Conservation (phyloP, 192 early-diverging fungal genomes). For the Entomortierella lignicola region DNA sequence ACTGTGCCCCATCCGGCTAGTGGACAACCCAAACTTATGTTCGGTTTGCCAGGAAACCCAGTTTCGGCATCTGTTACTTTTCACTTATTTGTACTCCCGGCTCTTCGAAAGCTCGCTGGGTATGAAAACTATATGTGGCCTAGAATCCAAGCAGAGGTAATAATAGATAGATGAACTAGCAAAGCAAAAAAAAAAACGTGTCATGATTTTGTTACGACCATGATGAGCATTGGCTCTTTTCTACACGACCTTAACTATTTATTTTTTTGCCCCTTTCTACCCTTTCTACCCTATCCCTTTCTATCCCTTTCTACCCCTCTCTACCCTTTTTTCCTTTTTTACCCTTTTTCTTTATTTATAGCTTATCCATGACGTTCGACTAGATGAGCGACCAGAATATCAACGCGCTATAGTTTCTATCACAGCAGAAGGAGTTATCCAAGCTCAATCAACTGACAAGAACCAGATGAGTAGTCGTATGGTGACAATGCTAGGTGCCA, state of each 20-base stretch:
- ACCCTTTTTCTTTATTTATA: constrained; percentile 21
- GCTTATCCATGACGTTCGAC: constrained; percentile 61
- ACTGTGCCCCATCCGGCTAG: constrained; percentile 62
- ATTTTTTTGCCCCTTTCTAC: too few relatives aligned
- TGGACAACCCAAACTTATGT: constrained; percentile 71
- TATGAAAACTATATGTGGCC: constrained; percentile 62
- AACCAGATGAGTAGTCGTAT: constrained; percentile 85
- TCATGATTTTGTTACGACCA: too few relatives aligned
- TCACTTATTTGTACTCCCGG: constrained; percentile 90
- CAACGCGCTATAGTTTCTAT: constrained; percentile 61
- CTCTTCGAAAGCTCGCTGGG: constrained; percentile 83
- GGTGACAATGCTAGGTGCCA: constrained; percentile 80
- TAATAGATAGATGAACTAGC: background rate
- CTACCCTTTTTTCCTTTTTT: too few relatives aligned
- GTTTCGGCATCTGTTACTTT: constrained; percentile 91
- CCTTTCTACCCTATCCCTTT: too few relatives aligned
- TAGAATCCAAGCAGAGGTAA: constrained; percentile 70
- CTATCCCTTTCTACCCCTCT: too few relatives aligned
- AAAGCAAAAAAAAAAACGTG: constrained; percentile 1
- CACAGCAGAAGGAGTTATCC: constrained; percentile 53
- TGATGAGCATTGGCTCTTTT: too few relatives aligned
- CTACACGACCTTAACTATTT: too few relatives aligned
- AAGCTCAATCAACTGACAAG: constrained; percentile 68
- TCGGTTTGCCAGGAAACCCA: constrained; percentile 95
- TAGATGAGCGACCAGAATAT: constrained; percentile 80